Evolutionary conservation across 306 rosid genomes (phyloP).

Genomic region (Malus sylvestris): DNA sequence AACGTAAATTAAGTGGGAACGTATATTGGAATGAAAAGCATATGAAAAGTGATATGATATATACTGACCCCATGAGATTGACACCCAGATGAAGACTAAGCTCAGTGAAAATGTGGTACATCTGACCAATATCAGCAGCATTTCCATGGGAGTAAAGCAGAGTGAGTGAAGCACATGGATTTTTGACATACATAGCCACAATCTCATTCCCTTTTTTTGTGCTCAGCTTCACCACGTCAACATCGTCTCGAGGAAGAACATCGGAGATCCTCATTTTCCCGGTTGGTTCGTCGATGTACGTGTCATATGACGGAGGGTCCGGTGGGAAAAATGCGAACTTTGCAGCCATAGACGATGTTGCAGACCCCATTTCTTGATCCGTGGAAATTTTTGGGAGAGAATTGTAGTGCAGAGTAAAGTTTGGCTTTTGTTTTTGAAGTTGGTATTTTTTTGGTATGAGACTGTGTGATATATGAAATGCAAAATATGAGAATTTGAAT

Average conservation of each 20-base stretch:
- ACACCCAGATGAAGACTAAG: slow-evolving; percentile 61
- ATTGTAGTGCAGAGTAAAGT: slow-evolving; percentile 13
- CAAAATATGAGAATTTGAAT: not conserved
- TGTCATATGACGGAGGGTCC: slow-evolving; percentile 42
- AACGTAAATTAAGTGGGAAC: not conserved
- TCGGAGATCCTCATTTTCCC: slow-evolving; percentile 47
- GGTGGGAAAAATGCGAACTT: slow-evolving; percentile 67
- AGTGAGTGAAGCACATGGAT: slow-evolving; percentile 50
- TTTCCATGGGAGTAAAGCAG: slow-evolving; percentile 68
- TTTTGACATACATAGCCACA: slow-evolving; percentile 50
- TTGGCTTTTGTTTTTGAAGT: slow-evolving; percentile 2
- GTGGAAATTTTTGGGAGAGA: not conserved
- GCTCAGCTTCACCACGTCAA: slow-evolving; percentile 43
- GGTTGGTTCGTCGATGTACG: slow-evolving; percentile 24
- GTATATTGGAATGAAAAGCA: not conserved
- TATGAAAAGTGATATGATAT: not conserved
- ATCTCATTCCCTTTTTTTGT: slow-evolving; percentile 61
- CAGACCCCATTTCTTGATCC: slow-evolving; percentile 46
- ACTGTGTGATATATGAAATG: not conserved
- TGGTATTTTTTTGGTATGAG: not conserved
- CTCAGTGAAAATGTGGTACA: slow-evolving; percentile 47
- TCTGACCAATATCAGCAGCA: slow-evolving; percentile 74
- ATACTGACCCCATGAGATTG: slow-evolving; percentile 61
- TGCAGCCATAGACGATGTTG: slow-evolving; percentile 67
- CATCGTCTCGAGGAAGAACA: slow-evolving; percentile 45